Base-by-base conservation (phyloP, 345 rosid genomes). In the Moricandia moricandioides region DNA sequence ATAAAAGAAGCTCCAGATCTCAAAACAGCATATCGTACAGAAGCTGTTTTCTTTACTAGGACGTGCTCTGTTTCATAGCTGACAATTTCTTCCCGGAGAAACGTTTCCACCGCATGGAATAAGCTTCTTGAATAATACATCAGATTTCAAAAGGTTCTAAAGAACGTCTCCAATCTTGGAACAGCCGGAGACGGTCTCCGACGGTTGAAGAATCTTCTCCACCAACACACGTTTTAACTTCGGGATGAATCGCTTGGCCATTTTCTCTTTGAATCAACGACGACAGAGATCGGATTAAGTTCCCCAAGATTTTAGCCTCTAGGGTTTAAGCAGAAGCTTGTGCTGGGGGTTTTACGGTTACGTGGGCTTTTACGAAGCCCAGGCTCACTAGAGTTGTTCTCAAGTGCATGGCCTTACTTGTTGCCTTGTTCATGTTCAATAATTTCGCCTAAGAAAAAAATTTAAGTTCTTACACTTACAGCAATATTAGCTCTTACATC, bases 241-340 rank as follows among this genome's bases (percentile, higher is more conserved):
- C 12, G 94, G 98, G 65, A 92, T 79, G 82, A 92, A 79, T 29
- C 96, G 93, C 84, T 77, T 92, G 29, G 96, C 91, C 98, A 92
- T 92, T 67, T 55, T 61, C 18, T 59, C 56, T 49, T 30, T 56
- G 49, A 52, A 9, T 68, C 26, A 26, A 43, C 37, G 35, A 65
- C 45, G 72, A 58, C 27, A 59, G 45, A 35, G 67, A 34, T 51
- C 14, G 62, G 18, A 60, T 34, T 8, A 65, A 37, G 71, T 17
- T 73, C 4, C 33, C 57, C 40, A 17, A 17, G 65, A 31, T 31
- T 24, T 40, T 37, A 52, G 63, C 54, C 69, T 62, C n/a, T 31
- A 76, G 39, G 75, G 80, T 63, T 76, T 70, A 76, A 63, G 70
- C 21, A 39, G 37, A 75, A 18, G 5, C 21, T 30, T 27, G n/a